Evolutionary conservation across 345 rosid species (phyloP).

Genomic region (Cardamine occulta): DNA sequence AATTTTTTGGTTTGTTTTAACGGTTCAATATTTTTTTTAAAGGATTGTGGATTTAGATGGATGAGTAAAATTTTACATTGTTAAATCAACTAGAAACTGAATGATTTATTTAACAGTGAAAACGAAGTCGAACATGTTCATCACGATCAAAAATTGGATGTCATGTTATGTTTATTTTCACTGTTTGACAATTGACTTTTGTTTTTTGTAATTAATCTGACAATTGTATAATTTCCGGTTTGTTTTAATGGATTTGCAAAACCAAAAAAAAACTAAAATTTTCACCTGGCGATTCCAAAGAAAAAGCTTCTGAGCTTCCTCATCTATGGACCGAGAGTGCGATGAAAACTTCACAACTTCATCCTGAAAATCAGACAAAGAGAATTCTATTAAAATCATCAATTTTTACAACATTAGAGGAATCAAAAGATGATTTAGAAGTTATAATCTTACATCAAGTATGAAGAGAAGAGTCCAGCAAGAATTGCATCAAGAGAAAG

Average conservation of each 20-base stretch:
- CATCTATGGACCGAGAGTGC: slow-evolving; percentile 95
- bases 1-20: too few relatives aligned
- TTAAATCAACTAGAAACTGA: too few relatives aligned
- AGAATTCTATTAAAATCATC: background rate
- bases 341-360: slow-evolving; percentile 64
- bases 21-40: too few relatives aligned
- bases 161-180: too few relatives aligned
- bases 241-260: background rate
- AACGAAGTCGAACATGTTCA: too few relatives aligned
- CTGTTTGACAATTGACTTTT: too few relatives aligned
- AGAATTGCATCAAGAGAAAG: slow-evolving; percentile 72
- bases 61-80: too few relatives aligned
- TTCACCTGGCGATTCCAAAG: slow-evolving; percentile 94
- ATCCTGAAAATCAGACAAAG: slow-evolving; percentile 55
- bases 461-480: slow-evolving; percentile 82
- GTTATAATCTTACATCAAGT: slow-evolving; percentile 60
- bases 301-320: slow-evolving; percentile 51
- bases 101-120: too few relatives aligned
- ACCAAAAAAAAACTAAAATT: background rate
- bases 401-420: slow-evolving; percentile 2
- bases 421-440: background rate
- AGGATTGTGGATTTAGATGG: too few relatives aligned
- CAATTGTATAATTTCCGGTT: too few relatives aligned
- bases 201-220: too few relatives aligned
- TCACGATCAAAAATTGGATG: too few relatives aligned